These are phyloP conservation scores for Suillus bovinus DNA, from an alignment of 768 basidiomycete species.

Conservation along the genomic window DNA sequence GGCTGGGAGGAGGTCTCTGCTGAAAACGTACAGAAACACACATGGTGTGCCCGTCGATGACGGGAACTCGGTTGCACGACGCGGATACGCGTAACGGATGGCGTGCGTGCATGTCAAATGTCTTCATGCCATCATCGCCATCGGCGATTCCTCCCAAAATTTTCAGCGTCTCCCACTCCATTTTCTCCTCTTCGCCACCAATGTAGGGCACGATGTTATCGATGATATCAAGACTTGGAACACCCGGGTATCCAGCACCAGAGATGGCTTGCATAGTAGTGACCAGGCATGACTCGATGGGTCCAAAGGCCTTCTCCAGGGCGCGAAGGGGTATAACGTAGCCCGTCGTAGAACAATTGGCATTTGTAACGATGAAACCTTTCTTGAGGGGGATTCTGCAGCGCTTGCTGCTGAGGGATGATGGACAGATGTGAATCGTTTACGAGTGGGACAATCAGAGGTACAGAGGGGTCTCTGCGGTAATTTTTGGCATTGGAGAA, in stretches of 20 bases:
- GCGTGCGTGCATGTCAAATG: conserved; percentile 85
- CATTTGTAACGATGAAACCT: conserved; percentile 98
- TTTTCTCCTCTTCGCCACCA: conserved; percentile 93
- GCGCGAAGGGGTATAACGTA: conserved; percentile 89
- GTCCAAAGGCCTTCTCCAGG: conserved; percentile 88
- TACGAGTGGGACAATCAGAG: conserved; percentile 95
- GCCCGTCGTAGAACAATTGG: conserved; percentile 97
- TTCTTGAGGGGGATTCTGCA: conserved; percentile 68
- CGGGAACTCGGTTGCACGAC: conserved; percentile 92
- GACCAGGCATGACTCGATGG: conserved; percentile 87
- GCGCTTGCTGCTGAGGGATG: conserved; percentile 75
- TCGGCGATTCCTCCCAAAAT: conserved; percentile 83
- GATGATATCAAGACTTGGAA: conserved; percentile 84
- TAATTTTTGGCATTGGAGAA: conserved; percentile 99
- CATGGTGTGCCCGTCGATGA: conserved; percentile 93
- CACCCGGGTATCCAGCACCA: conserved; percentile 96
- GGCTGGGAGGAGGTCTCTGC: conserved; percentile 75
- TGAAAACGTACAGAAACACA: conserved; percentile 87
- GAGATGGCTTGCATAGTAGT: conserved; percentile 99
- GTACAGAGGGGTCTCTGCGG: conserved; percentile 88
- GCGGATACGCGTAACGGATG: conserved; percentile 89
- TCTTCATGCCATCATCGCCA: conserved; percentile 51
- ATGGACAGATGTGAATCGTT: conserved; percentile 86
- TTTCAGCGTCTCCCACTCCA: conserved; percentile 98
- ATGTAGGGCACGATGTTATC: conserved; percentile 98